Conservation (phyloP, 352 stramenopile genomes). For the Pythium vanterpoolii region DNA sequence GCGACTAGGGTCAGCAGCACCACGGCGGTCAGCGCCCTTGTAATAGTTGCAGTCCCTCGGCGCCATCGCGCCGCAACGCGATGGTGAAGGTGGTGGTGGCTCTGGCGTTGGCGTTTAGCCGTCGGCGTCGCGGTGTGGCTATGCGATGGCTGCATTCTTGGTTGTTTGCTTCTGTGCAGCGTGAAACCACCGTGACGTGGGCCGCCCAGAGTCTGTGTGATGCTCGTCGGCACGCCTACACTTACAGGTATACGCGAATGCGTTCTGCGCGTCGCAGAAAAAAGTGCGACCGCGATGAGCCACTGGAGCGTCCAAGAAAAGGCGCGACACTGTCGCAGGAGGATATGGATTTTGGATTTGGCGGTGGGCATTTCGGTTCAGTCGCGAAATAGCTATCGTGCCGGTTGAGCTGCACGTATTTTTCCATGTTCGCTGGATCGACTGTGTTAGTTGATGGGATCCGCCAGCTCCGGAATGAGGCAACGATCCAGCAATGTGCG, state of each 20-base stretch:
- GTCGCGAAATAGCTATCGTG: neutral
- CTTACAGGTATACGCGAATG: neutral
- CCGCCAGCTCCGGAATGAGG: neutral
- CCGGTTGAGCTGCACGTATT: neutral
- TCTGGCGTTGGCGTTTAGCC: too few species aligned
- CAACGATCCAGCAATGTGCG: constrained; percentile 3
- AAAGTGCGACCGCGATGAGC: neutral
- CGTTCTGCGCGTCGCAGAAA: neutral
- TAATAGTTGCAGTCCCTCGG: neutral
- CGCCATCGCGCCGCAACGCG: neutral
- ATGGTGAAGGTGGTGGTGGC: neutral
- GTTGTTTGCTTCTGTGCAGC: neutral
- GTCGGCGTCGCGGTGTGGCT: neutral
- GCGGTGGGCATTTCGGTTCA: neutral
- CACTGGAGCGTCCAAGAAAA: neutral
- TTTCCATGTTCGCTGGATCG: neutral
- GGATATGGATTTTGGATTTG: neutral
- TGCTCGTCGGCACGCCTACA: neutral
- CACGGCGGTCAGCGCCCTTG: neutral
- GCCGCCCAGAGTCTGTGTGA: neutral
- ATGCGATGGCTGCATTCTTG: neutral
- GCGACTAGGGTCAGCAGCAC: neutral
- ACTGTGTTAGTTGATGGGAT: neutral
- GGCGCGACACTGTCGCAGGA: neutral
- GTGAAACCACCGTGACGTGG: neutral